Evolutionary conservation across 768 basidiomycete species (phyloP).

Genomic region (Leucosporidium yakuticum): DNA sequence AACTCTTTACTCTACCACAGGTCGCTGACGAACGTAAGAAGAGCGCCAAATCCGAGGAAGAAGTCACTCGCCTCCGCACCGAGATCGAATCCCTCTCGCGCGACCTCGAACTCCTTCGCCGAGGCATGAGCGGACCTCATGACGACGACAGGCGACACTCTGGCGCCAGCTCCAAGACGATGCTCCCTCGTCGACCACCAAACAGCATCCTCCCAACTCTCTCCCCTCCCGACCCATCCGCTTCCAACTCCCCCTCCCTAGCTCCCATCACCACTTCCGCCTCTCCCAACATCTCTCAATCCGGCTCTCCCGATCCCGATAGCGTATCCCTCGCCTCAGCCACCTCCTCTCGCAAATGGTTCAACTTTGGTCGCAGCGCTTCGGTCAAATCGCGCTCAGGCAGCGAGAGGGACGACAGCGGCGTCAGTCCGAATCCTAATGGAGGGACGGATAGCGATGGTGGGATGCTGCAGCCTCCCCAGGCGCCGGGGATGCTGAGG

Average conservation of each 20-base stretch:
- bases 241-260: background rate
- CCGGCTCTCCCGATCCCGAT: background rate
- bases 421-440: too few relatives aligned
- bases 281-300: background rate
- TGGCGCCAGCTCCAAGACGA: too few relatives aligned
- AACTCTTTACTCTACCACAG: background rate
- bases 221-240: background rate
- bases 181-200: too few relatives aligned
- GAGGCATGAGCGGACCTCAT: too few relatives aligned
- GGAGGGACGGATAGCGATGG: too few relatives aligned
- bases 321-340: background rate
- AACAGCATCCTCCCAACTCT: too few relatives aligned
- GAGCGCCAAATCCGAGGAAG: constrained; percentile 18
- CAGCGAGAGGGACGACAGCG: too few relatives aligned
- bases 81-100: constrained; percentile 11
- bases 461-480: too few relatives aligned
- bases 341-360: background rate
- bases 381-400: background rate
- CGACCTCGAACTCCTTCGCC: constrained; percentile 12
- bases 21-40: constrained; percentile 25
- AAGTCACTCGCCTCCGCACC: constrained; percentile 6
- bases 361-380: background rate
- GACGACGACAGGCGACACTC: too few relatives aligned
- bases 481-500: too few relatives aligned
- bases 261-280: background rate